phyloP scores from a whole-genome alignment of 148 eudicot genomes.

The Pouteria glomerata region DNA sequence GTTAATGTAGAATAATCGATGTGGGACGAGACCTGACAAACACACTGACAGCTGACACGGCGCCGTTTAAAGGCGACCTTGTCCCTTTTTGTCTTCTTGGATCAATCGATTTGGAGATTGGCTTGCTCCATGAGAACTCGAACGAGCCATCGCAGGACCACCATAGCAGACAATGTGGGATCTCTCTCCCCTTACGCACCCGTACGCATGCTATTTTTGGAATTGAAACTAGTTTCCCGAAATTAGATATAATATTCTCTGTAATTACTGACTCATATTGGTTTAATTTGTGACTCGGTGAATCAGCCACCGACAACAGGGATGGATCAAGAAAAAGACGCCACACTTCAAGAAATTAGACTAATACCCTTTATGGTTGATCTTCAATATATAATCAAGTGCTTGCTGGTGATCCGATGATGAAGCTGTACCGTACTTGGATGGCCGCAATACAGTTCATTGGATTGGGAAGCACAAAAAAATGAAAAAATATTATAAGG shows the following conservation, averaged over 20 bases:
- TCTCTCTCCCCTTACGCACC: constrained; percentile 1
- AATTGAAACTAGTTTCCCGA: not conserved
- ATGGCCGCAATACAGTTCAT: no score
- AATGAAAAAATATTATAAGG: no score
- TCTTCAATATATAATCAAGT: not conserved
- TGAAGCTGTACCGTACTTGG: no score
- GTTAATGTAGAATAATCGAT: not conserved
- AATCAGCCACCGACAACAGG: constrained; percentile 73
- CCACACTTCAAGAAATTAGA: constrained; percentile 59
- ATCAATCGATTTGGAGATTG: not conserved
- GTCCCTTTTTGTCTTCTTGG: not conserved
- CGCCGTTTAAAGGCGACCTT: not conserved
- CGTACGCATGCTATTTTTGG: not conserved
- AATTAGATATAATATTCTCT: not conserved
- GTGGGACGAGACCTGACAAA: not conserved
- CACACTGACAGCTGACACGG: not conserved
- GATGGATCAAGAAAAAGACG: constrained; percentile 53
- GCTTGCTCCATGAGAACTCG: not conserved
- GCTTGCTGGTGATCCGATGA: not conserved
- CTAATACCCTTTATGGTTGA: constrained; percentile 30
- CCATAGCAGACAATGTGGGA: not conserved
- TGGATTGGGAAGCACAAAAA: no score
- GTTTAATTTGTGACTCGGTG: constrained; percentile 42
- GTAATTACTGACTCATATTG: not conserved
- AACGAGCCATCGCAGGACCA: not conserved